These are phyloP conservation scores for Populus trichocarpa DNA, from an alignment of 441 rosid species.

Conservation along the genomic window DNA sequence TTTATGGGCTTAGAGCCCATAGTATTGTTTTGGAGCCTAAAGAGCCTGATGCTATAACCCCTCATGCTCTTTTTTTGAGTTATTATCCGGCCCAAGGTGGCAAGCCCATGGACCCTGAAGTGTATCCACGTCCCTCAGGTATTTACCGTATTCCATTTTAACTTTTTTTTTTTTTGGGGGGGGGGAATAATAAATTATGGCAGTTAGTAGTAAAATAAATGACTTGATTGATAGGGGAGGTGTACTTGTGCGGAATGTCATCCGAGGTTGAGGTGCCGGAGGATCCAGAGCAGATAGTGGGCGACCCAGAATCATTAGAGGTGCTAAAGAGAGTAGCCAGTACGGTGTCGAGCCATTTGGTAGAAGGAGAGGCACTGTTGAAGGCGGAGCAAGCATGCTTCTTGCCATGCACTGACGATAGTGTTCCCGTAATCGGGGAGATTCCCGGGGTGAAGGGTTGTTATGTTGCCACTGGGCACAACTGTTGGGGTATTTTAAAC, in stretches of 20 bases:
- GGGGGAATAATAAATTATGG: not conserved
- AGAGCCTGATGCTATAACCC: slow-evolving; percentile 47
- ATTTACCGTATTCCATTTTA: not conserved
- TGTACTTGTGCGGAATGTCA: slow-evolving; percentile 13
- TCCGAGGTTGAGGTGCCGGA: slow-evolving; percentile 59
- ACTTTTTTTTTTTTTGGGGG: not conserved
- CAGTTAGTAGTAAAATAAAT: not conserved
- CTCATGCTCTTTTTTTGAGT: slow-evolving; percentile 63
- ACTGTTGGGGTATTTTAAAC: slow-evolving; percentile 85
- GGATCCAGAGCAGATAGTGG: slow-evolving; percentile 55
- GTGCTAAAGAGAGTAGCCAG: slow-evolving; percentile 62
- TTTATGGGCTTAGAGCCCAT: slow-evolving; percentile 70
- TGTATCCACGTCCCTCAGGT: slow-evolving; percentile 84
- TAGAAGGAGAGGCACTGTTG: slow-evolving; percentile 32
- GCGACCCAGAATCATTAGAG: slow-evolving; percentile 55
- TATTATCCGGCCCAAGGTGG: slow-evolving; percentile 48
- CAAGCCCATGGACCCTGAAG: slow-evolving; percentile 67
- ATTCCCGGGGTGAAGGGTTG: slow-evolving; percentile 62
- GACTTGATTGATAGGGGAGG: slow-evolving; percentile 23
- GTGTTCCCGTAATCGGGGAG: slow-evolving; percentile 69
- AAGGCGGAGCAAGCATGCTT: slow-evolving; percentile 89
- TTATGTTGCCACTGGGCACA: slow-evolving; percentile 75
- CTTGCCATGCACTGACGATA: slow-evolving; percentile 73
- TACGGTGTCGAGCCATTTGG: slow-evolving; percentile 55
- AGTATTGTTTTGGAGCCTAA: slow-evolving; percentile 73